Percentiles rank a stretch among this genome's conserved stretches.
Conservation (phyloP, 306 rosid genomes). For the Pueraria montana region DNA sequence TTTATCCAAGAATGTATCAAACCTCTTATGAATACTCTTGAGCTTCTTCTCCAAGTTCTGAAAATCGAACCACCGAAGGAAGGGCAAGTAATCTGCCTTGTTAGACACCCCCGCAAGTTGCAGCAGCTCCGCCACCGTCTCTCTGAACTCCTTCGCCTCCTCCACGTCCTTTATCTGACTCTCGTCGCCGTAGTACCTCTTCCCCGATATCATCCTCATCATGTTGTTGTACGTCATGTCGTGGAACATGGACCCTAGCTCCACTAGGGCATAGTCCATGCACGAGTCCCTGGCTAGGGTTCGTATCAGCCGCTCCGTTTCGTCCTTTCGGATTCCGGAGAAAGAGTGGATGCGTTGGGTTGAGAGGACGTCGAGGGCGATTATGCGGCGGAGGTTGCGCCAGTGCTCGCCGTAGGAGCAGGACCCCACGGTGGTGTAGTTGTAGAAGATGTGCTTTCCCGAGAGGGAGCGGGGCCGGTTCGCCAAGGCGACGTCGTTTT, state of each 20-base stretch:
- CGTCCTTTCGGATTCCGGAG: not conserved
- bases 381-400: too few relatives aligned
- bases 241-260: not conserved
- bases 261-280: not conserved
- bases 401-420: too few relatives aligned
- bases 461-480: not conserved
- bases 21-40: too few relatives aligned
- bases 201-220: slow-evolving; percentile 44
- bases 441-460: too few relatives aligned
- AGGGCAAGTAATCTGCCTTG: too few relatives aligned
- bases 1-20: not conserved
- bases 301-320: too few relatives aligned
- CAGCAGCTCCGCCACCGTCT: too few relatives aligned
- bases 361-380: not conserved
- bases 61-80: too few relatives aligned
- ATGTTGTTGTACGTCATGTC: slow-evolving; percentile 41
- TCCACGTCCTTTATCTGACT: not conserved
- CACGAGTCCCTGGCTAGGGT: not conserved
- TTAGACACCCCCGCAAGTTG: too few relatives aligned
- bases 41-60: too few relatives aligned
- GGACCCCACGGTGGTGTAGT: too few relatives aligned
- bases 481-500: slow-evolving; percentile 25
- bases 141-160: not conserved
- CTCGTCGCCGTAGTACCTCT: slow-evolving; percentile 33
- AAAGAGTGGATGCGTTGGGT: slow-evolving; percentile 22